Evolutionary conservation across 352 stramenopile genomes (phyloP), one percentile per base, ranked within the genome.

Genomic region (Lagenidium giganteum): DNA sequence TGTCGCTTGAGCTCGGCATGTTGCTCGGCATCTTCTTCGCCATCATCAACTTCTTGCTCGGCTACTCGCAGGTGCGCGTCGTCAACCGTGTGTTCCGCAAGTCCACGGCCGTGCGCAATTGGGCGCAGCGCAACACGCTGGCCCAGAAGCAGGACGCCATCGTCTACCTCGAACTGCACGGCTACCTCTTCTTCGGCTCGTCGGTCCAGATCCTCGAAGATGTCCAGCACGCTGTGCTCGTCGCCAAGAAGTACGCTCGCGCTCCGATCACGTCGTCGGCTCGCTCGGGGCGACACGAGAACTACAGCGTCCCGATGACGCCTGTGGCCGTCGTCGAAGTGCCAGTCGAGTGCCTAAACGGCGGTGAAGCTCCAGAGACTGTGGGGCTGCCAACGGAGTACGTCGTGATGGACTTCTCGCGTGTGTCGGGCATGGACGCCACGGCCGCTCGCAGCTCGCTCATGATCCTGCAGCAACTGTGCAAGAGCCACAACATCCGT

Each of bases 1-100:
- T 95, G 16, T 95, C 89, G n/a, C 85, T 99, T n/a, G 93, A 98
- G 56, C 73, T 95, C 48, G 95, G 96, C 27, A 98, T 99, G 70
- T 41, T 97, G 8, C 53, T 93, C 13, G 95, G 95, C 29, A 87
- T 98, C 22, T 48, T 82, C 7, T 70, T 97, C 31, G 87, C 87
- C 16, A 87, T 90, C 40, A 61, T 93, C 45, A 90, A 91, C 54
- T 91, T 93, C 42, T 53, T 93, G 54, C 32, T 93, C 5, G 81
- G 78, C 9, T 93, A 93, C 45, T 71, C 76, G 3, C 62, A 84
- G 32, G 73, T 87, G 23, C 64, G 68, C n/a, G 78, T 91, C 14
- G 74, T 93, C 28, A 79, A 53, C 20, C 70, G 76, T 13, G 64
- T 64, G 14, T 82, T 67, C 17, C 70, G 72, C 22, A 67, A 61